These are phyloP conservation scores for Paecilomyces dactylethromorphus DNA, from an alignment of 2,329 filamentous ascomycete species.

Conservation along the genomic window DNA sequence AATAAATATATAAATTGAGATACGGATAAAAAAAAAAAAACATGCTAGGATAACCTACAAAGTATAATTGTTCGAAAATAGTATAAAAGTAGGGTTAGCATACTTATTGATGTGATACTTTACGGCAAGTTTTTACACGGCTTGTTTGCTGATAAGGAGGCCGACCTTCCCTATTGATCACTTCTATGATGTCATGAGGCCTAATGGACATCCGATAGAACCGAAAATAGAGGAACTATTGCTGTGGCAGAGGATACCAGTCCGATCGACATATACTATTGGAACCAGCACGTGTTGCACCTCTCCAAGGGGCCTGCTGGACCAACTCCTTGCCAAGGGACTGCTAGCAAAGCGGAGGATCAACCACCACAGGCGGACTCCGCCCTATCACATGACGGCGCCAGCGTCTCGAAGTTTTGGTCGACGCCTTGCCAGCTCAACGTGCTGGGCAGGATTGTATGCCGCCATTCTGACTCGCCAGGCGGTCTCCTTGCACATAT, in stretches of 20 bases:
- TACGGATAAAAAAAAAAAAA: no score
- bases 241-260: background rate
- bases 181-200: background rate
- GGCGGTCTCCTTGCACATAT: background rate
- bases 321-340: background rate
- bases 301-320: background rate
- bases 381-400: background rate
- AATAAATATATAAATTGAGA: no score
- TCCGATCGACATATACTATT: background rate
- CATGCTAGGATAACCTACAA: no score
- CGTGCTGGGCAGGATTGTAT: background rate
- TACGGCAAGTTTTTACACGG: background rate
- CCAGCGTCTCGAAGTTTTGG: background rate
- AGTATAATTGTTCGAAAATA: no score
- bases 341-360: background rate
- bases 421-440: background rate
- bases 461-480: background rate
- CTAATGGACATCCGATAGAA: background rate
- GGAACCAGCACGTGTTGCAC: background rate
- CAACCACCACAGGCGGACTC: background rate
- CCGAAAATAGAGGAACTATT: background rate
- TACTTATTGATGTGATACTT: no score
- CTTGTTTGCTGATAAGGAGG: background rate
- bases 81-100: no score
- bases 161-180: background rate